phyloP scores from a whole-genome alignment of 2,329 filamentous ascomycete genomes.

The Pseudonectria buxi region DNA sequence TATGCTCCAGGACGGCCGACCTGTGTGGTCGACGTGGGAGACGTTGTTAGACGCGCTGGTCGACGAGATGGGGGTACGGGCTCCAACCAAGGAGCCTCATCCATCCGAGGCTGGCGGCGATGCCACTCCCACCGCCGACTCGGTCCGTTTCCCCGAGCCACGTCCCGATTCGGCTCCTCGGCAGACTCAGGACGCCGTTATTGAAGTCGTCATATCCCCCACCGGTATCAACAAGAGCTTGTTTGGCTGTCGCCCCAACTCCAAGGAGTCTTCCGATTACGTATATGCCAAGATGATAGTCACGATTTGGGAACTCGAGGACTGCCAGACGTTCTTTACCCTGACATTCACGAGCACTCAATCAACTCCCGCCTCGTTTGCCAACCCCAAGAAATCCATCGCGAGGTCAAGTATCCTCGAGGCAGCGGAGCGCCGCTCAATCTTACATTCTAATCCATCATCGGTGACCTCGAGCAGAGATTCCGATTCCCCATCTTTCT shows the following conservation, averaged over 20 bases:
- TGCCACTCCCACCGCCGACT: slow-evolving; percentile 30
- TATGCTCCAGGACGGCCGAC: slow-evolving; percentile 60
- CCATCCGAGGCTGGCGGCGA: slow-evolving; percentile 23
- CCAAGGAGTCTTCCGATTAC: slow-evolving; percentile 32
- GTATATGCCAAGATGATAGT: slow-evolving; percentile 69
- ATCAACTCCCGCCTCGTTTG: slow-evolving; percentile 27
- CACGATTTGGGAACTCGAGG: slow-evolving; percentile 64
- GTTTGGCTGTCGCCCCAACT: slow-evolving; percentile 27
- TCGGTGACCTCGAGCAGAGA: slow-evolving; percentile 42
- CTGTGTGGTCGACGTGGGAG: slow-evolving; percentile 54
- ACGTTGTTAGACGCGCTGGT: slow-evolving; percentile 49
- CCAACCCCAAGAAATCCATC: slow-evolving; percentile 30
- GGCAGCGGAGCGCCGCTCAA: slow-evolving; percentile 39
- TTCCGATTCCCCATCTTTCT: slow-evolving; percentile 40
- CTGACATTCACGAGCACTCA: slow-evolving; percentile 64
- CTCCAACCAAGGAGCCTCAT: slow-evolving; percentile 16
- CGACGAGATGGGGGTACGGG: slow-evolving; percentile 32
- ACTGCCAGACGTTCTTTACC: slow-evolving; percentile 63
- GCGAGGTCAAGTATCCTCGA: slow-evolving; percentile 36
- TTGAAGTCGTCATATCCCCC: slow-evolving; percentile 61
- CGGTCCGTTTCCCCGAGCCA: slow-evolving; percentile 28
- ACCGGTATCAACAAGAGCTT: slow-evolving; percentile 35
- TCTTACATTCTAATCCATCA: slow-evolving; percentile 38
- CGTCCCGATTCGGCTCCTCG: slow-evolving; percentile 15
- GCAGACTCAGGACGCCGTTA: slow-evolving; percentile 51